phyloP scores from a whole-genome alignment of 179 eudicot species.

The Silene vulgaris region DNA sequence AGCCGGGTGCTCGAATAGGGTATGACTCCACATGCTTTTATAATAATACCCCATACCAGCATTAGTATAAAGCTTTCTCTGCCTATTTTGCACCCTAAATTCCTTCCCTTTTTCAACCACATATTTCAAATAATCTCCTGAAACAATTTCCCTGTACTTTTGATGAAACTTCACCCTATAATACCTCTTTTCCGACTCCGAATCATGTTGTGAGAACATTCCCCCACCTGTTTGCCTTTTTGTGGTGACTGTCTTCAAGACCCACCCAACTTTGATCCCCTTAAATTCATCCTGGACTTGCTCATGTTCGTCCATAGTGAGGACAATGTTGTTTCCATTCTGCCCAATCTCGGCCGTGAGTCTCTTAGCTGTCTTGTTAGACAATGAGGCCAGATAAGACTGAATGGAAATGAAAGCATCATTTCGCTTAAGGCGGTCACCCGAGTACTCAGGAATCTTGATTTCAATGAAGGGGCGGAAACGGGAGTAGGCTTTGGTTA shows the following conservation, averaged over 20 bases:
- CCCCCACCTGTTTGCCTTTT: neutral
- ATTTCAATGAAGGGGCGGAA: constrained; percentile 25
- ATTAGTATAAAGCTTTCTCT: constrained; percentile 13
- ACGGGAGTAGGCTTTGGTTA: constrained; percentile 6
- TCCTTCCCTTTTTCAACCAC: constrained; percentile 20
- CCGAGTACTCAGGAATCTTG: constrained; percentile 20
- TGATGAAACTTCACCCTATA: constrained; percentile 19
- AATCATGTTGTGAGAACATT: neutral
- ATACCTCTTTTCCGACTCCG: neutral
- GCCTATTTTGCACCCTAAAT: neutral
- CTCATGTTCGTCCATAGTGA: constrained; percentile 18
- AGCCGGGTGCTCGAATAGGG: constrained; percentile 40
- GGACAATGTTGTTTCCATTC: neutral
- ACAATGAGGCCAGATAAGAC: constrained; percentile 21
- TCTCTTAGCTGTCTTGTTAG: constrained; percentile 22
- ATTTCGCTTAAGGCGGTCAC: constrained; percentile 13
- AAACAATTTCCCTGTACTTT: constrained; percentile 5
- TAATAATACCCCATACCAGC: neutral
- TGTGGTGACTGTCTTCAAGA: neutral
- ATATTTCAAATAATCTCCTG: constrained; percentile 17
- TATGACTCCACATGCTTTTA: constrained; percentile 23
- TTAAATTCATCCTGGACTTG: constrained; percentile 18
- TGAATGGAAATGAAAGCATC: constrained; percentile 22
- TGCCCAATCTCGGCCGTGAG: constrained; percentile 24
- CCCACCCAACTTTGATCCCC: constrained; percentile 23